These are phyloP conservation scores for Thalassiosira mediterranea DNA, from an alignment of 352 stramenopile species.

Conservation along the genomic window DNA sequence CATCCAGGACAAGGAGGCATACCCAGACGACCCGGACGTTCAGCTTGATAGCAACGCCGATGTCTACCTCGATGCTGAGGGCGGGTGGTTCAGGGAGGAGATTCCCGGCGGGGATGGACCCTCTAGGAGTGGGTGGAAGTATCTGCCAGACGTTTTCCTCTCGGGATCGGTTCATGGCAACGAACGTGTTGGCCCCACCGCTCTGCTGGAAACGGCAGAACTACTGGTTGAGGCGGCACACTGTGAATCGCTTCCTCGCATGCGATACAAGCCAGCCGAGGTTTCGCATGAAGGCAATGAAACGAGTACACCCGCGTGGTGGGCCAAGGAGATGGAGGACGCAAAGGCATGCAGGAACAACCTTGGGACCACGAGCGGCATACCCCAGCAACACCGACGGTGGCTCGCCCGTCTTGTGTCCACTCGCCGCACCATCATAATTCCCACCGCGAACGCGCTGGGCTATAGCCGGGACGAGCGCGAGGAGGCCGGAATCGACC, in stretches of 20 bases:
- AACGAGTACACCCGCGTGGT: not conserved
- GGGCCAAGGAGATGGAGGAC: slow-evolving; percentile 31
- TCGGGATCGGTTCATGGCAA: slow-evolving; percentile 96
- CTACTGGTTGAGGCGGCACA: slow-evolving; percentile 85
- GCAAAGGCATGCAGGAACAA: slow-evolving; percentile 27
- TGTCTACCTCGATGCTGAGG: slow-evolving; percentile 14
- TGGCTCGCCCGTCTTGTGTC: slow-evolving; percentile 88
- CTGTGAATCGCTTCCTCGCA: slow-evolving; percentile 71
- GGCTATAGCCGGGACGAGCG: slow-evolving; percentile 89
- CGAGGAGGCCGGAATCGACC: slow-evolving; percentile 90
- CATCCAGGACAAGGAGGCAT: slow-evolving; percentile 72
- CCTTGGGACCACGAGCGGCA: slow-evolving; percentile 20
- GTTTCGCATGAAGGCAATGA: slow-evolving; percentile 32
- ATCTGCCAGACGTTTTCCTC: slow-evolving; percentile 93
- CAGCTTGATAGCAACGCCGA: slow-evolving; percentile 9
- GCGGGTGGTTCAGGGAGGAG: slow-evolving; percentile 6
- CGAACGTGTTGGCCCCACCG: slow-evolving; percentile 90
- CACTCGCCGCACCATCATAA: slow-evolving; percentile 83
- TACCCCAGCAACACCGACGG: slow-evolving; percentile 48
- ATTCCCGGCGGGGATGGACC: not conserved
- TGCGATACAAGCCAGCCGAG: slow-evolving; percentile 31
- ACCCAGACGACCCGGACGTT: slow-evolving; percentile 58
- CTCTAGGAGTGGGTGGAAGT: slow-evolving; percentile 43
- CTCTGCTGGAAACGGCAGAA: slow-evolving; percentile 88
- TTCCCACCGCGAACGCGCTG: slow-evolving; percentile 93